Conservation (phyloP, 2,329 filamentous ascomycete genomes). For the Sporothrix schenckii region DNA sequence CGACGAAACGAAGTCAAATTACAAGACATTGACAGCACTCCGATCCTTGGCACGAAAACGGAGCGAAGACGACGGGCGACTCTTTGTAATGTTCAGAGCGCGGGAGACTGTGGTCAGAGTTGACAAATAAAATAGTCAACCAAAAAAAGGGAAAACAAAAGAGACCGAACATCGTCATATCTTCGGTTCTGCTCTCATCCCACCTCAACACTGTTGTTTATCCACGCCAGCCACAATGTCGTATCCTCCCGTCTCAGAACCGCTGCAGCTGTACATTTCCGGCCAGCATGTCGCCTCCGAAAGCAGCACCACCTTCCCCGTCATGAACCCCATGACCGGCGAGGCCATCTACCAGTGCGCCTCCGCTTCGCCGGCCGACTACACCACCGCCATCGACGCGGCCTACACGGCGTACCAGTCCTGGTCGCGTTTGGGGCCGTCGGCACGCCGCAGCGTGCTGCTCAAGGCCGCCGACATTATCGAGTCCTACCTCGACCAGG, state of each 20-base stretch:
- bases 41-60: conserved; percentile 11
- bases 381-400: conserved; percentile 51
- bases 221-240: not conserved
- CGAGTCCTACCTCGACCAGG: conserved; percentile 51
- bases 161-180: not conserved
- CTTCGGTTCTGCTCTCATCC: too few species aligned
- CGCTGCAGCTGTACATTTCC: conserved; percentile 39
- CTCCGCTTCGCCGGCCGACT: conserved; percentile 58
- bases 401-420: conserved; percentile 62
- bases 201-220: too few species aligned
- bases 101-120: not conserved
- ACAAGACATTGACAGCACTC: not conserved
- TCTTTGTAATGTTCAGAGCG: not conserved
- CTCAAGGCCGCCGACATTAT: conserved; percentile 64
- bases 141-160: not conserved
- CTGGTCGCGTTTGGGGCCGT: conserved; percentile 63
- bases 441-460: conserved; percentile 62
- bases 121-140: not conserved
- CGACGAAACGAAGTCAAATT: not conserved
- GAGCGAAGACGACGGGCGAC: not conserved
- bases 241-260: conserved; percentile 29
- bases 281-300: conserved; percentile 37
- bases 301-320: conserved; percentile 38
- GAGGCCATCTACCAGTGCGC: conserved; percentile 57
- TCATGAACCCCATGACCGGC: conserved; percentile 45